Base-by-base conservation (phyloP, 495 filamentous ascomycete species). In the Penicillium silybi region DNA sequence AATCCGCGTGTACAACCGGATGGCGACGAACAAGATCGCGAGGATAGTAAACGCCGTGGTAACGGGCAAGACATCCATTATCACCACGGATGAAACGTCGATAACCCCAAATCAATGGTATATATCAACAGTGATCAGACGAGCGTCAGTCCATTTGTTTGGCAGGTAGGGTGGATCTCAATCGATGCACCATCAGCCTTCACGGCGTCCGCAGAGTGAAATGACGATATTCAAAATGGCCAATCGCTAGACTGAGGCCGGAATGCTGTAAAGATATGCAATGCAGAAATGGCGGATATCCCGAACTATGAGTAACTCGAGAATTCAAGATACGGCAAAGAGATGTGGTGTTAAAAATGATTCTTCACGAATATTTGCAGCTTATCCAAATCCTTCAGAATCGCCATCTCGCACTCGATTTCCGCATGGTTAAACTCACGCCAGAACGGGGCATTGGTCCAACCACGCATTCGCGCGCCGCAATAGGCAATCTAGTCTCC, bases 1-100 rank as follows among this genome's bases (percentile, higher is more conserved):
- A 17, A 69, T 50, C 23, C 72, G 56, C 38, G 63, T 67, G 26
- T 55, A 66, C 29, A 76, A 41, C 15, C 72, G 65, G 13, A 72
- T 22, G 0, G 46, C 57, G 26, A 74, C 68, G 15, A 58, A 41
- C 4, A 74, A n/a, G 17, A 44, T 34, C 6, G 70, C 48, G 35
- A 73, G 35, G 17, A 19, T 39, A 6, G 63, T 59, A 23, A 74
- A 66, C 16, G 48, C 49, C 6, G 59, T 63, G 20, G 56, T 59
- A 17, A 63, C 43, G 2, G 35, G 9, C 26, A 65, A 25, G 19
- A 63, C 47, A 10, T 56, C 20, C 64, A 63, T 51, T 17, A 26
- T 51, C 20, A 22, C 18, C 17, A 32, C 10, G 9, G 15, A 17
- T 39, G 16, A 39, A 18, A 8, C 26, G 29, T 16, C 37, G 16